phyloP scores from a whole-genome alignment of 2,329 filamentous ascomycete genomes.

The Cladosporium sp. region DNA sequence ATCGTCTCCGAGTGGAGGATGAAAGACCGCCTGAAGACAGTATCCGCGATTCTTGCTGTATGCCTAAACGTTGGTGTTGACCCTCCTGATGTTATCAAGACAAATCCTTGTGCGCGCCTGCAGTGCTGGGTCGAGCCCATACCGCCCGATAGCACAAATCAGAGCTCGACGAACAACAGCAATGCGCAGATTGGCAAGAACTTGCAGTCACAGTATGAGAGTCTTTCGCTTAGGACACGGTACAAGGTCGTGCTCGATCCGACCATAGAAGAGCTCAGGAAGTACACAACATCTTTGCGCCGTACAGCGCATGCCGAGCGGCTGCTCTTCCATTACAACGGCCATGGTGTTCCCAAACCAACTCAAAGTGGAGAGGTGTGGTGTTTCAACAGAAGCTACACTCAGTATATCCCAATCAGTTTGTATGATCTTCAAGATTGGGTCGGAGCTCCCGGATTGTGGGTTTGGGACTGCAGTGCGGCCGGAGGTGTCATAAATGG shows the following conservation, averaged over 20 bases:
- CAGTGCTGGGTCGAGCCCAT: conserved; percentile 97
- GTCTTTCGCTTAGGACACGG: conserved; percentile 85
- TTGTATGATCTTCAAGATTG: conserved; percentile 92
- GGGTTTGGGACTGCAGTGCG: conserved; percentile 96
- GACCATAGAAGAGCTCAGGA: conserved; percentile 94
- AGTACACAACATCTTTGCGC: conserved; percentile 85
- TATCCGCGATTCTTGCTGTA: conserved; percentile 88
- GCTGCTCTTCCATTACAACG: conserved; percentile 97
- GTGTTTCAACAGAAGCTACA: conserved; percentile 99
- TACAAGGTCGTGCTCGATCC: conserved; percentile 97
- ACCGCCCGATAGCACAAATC: conserved; percentile 46
- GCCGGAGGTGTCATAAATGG: conserved; percentile 93
- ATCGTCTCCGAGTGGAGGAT: conserved; percentile 90
- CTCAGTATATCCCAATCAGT: conserved; percentile 96
- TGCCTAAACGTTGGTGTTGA: conserved; percentile 98
- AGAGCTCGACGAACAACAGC: conserved; percentile 27
- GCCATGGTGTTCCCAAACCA: conserved; percentile 92
- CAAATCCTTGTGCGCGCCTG: conserved; percentile 84
- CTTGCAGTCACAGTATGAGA: conserved; percentile 94
- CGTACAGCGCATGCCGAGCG: conserved; percentile 93
- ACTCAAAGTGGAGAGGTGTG: conserved; percentile 96
- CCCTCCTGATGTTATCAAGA: conserved; percentile 94
- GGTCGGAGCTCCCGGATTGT: conserved; percentile 92
- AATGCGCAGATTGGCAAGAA: conserved; percentile 92
- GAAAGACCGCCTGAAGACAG: conserved; percentile 92